Percentiles rank a stretch among this genome's conserved stretches.
Evolutionary conservation across 192 early-diverging fungal species (phyloP).

Genomic region (Backusella mclennaniae): DNA sequence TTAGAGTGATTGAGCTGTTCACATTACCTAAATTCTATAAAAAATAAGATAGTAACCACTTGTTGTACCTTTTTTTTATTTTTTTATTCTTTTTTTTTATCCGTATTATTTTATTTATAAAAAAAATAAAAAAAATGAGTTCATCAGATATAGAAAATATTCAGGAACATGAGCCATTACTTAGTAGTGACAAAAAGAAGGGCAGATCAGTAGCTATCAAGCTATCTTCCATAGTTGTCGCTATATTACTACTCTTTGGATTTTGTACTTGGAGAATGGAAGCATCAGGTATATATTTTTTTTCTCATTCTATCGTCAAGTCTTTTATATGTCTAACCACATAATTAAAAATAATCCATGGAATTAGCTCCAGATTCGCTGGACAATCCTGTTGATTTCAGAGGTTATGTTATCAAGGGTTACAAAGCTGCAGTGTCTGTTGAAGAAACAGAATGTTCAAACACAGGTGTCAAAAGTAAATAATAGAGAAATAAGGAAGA

Average conservation of each 20-base stretch:
- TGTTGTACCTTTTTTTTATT: neutral
- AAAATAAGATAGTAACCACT: neutral
- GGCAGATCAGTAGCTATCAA: neutral
- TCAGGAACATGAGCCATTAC: neutral
- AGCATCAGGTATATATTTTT: neutral
- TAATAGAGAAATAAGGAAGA: too few species aligned
- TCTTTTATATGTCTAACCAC: neutral
- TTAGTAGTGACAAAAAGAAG: neutral
- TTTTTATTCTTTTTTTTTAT: neutral
- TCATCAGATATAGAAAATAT: neutral
- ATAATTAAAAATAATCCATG: neutral
- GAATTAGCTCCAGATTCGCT: neutral
- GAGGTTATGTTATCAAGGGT: neutral
- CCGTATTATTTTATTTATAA: neutral
- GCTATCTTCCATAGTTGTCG: neutral
- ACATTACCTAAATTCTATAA: neutral
- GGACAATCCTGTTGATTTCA: neutral
- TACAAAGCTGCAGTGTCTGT: constrained; percentile 53
- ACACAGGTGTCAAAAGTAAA: constrained; percentile 61
- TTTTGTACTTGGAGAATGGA: neutral
- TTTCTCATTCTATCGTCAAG: neutral
- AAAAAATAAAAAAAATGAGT: neutral
- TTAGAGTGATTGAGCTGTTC: neutral
- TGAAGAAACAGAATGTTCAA: constrained; percentile 66
- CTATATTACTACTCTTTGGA: neutral